Evolutionary conservation across 495 filamentous ascomycete genomes (phyloP).

Genomic region (Pseudoneurospora amorphoporcata): DNA sequence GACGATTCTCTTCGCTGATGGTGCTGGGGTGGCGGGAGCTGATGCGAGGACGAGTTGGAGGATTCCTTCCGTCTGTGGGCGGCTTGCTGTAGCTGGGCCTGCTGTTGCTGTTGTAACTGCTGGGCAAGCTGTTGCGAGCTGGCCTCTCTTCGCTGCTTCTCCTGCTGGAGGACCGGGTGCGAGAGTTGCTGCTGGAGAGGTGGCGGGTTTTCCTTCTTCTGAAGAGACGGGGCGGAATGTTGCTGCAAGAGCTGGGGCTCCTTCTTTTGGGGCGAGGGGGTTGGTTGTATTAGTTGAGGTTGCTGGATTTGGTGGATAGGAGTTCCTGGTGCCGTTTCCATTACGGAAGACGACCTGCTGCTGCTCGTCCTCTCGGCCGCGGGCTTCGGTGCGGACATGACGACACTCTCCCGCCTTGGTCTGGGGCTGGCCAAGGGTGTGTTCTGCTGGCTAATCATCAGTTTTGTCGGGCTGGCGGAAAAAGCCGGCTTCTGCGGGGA

Average conservation of each 20-base stretch:
- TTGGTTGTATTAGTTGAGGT: neutral
- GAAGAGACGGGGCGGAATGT: neutral
- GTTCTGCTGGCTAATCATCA: conserved; percentile 72
- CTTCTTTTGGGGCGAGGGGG: neutral
- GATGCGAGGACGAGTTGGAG: conserved; percentile 2
- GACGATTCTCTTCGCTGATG: conserved; percentile 5
- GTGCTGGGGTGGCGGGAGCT: neutral
- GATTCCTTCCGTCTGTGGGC: neutral
- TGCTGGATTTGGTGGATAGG: neutral
- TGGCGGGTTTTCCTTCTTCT: neutral
- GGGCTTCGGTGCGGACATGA: conserved; percentile 4
- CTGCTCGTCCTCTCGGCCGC: neutral
- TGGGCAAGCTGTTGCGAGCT: neutral
- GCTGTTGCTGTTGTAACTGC: neutral
- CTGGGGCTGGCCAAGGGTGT: conserved; percentile 73
- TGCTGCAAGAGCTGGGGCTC: neutral
- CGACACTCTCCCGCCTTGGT: conserved; percentile 53
- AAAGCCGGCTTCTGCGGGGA: neutral
- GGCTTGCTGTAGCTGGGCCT: neutral
- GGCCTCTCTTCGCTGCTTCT: neutral
- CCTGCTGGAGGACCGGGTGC: neutral
- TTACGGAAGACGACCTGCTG: neutral
- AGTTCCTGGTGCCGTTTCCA: neutral
- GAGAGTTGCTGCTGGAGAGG: neutral
- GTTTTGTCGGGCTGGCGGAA: conserved; percentile 39